phyloP scores from a whole-genome alignment of 441 rosid species.

The Gossypium lobatum region DNA sequence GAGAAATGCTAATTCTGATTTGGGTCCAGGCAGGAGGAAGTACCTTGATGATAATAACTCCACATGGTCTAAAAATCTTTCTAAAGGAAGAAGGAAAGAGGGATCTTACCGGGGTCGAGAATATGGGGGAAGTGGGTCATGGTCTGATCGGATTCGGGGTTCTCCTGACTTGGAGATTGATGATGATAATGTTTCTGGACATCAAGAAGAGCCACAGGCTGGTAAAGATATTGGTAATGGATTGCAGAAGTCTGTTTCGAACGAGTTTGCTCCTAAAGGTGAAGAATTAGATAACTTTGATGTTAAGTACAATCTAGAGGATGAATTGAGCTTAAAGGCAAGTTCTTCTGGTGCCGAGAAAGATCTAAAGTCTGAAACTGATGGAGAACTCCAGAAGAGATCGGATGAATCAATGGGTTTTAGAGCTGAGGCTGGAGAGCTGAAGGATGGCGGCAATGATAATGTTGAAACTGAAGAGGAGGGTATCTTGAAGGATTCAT shows the following conservation, averaged over 20 bases:
- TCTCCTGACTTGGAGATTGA: conserved; percentile 54
- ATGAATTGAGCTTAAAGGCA: conserved; percentile 49
- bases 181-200: conserved; percentile 43
- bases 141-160: conserved; percentile 53
- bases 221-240: conserved; percentile 48
- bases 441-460: conserved; percentile 25
- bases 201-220: conserved; percentile 51
- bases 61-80: conserved; percentile 40
- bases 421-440: conserved; percentile 37
- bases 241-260: conserved; percentile 42
- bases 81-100: conserved; percentile 63
- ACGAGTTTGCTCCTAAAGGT: conserved; percentile 34
- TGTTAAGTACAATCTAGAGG: conserved; percentile 34
- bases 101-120: conserved; percentile 57
- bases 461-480: conserved; percentile 39
- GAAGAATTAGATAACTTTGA: conserved; percentile 50
- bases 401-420: conserved; percentile 25
- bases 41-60: conserved; percentile 53
- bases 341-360: conserved; percentile 44
- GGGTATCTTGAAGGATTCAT: conserved; percentile 29
- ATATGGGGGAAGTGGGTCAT: conserved; percentile 60
- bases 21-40: conserved; percentile 51
- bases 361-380: conserved; percentile 30
- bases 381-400: conserved; percentile 42
- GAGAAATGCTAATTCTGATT: conserved; percentile 37